Evolutionary conservation across 345 rosid genomes (phyloP).

Genomic region (Camelina laxa): DNA sequence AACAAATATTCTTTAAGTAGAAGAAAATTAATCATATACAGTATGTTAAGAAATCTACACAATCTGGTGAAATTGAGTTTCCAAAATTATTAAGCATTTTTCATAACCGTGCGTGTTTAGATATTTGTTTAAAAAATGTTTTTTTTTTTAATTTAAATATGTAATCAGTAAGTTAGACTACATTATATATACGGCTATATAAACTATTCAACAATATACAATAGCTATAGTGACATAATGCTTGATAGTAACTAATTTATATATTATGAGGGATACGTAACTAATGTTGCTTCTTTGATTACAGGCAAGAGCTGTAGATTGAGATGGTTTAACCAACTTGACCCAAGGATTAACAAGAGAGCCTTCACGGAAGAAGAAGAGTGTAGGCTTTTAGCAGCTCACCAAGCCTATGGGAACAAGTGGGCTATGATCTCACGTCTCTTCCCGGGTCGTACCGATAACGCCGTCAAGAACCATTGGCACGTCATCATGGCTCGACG

Average conservation of each 20-base stretch:
- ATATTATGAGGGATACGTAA: slow-evolving; percentile 4
- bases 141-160: not conserved
- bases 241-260: slow-evolving; percentile 13
- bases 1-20: not conserved
- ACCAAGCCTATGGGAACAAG: slow-evolving; percentile 87
- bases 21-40: not conserved
- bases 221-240: slow-evolving; percentile 13
- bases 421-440: slow-evolving; percentile 99
- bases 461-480: slow-evolving; percentile 98
- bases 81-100: not conserved
- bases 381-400: slow-evolving; percentile 81
- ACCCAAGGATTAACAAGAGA: slow-evolving; percentile 87
- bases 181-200: no score
- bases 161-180: not conserved
- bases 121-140: no score
- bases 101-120: not conserved
- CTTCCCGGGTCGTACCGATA: slow-evolving; percentile 96
- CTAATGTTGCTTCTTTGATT: slow-evolving; percentile 18
- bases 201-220: not conserved
- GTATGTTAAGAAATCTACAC: not conserved
- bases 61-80: not conserved
- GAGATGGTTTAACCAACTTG: slow-evolving; percentile 98
- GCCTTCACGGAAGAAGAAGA: slow-evolving; percentile 95
- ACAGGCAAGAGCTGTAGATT: slow-evolving; percentile 96
- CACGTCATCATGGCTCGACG: slow-evolving; percentile 97